Percentiles rank a stretch among this genome's conserved stretches.
Conservation (phyloP, 768 basidiomycete genomes). For the Grammothele lineata region DNA sequence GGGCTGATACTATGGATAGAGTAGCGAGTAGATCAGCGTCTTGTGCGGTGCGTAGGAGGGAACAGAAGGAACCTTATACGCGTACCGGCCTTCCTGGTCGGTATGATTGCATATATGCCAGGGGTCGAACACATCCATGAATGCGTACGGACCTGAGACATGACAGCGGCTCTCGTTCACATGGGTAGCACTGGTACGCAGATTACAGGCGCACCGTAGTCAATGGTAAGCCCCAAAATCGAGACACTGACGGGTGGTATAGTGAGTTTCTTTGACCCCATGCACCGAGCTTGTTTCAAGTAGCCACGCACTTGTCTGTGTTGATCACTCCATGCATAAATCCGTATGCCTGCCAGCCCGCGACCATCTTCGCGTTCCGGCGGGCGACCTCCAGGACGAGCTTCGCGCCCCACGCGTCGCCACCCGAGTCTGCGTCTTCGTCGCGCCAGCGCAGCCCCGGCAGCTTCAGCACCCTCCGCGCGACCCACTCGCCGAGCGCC, state of each 20-base stretch:
- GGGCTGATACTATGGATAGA: slow-evolving; percentile 59
- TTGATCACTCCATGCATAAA: slow-evolving; percentile 98
- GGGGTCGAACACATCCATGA: slow-evolving; percentile 90
- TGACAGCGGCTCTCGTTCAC: no score
- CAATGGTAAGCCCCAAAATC: slow-evolving; percentile 70
- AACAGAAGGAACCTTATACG: slow-evolving; percentile 48
- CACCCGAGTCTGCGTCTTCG: slow-evolving; percentile 31
- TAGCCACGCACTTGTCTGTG: slow-evolving; percentile 77
- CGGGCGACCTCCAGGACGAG: slow-evolving; percentile 75
- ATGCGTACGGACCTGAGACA: slow-evolving; percentile 77
- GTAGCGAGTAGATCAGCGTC: neutral
- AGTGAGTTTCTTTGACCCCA: neutral
- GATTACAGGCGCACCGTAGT: slow-evolving; percentile 47
- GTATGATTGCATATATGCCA: slow-evolving; percentile 90
- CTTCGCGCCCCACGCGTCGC: slow-evolving; percentile 63
- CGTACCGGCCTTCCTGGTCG: slow-evolving; percentile 73
- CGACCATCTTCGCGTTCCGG: slow-evolving; percentile 90
- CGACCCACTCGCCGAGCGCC: slow-evolving; percentile 73
- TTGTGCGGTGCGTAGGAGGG: no score
- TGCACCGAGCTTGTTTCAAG: neutral
- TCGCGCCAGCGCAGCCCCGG: slow-evolving; percentile 31
- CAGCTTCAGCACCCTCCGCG: slow-evolving; percentile 51
- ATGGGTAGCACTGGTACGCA: neutral
- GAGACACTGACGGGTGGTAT: slow-evolving; percentile 61
- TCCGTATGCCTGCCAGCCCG: slow-evolving; percentile 92